phyloP scores from a whole-genome alignment of 2,329 filamentous ascomycete genomes.

The Tolypocladium ophioglossoides region DNA sequence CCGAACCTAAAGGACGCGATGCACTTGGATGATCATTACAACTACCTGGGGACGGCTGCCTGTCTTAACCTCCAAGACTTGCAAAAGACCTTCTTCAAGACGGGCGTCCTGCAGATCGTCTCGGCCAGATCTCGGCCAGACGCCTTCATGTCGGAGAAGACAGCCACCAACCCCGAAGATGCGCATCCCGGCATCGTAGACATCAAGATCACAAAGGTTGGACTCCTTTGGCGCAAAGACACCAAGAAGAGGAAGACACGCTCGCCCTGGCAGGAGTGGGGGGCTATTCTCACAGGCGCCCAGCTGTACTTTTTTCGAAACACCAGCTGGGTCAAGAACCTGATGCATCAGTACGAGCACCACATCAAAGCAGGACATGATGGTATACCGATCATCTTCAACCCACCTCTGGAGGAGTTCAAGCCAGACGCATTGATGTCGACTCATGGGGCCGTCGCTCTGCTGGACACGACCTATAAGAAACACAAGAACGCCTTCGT shows the following conservation, averaged over 20 bases:
- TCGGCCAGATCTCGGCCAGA: conserved; percentile 88
- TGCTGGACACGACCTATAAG: conserved; percentile 78
- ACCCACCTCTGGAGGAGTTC: conserved; percentile 80
- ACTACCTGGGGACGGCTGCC: conserved; percentile 68
- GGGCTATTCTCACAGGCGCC: conserved; percentile 89
- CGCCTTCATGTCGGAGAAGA: conserved; percentile 85
- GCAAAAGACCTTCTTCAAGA: conserved; percentile 82
- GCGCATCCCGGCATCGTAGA: conserved; percentile 90
- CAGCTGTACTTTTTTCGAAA: conserved; percentile 97
- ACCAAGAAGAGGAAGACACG: conserved; percentile 86
- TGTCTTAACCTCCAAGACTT: conserved; percentile 70
- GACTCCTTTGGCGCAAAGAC: conserved; percentile 89
- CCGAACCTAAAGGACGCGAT: conserved; percentile 89
- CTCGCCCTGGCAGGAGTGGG: conserved; percentile 99
- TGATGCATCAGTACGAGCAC: conserved; percentile 79
- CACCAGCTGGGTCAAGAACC: conserved; percentile 78
- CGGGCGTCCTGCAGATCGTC: conserved; percentile 87
- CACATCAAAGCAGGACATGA: conserved; percentile 71
- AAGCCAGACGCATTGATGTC: conserved; percentile 92
- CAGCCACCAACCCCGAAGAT: conserved; percentile 72
- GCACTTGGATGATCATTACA: conserved; percentile 84
- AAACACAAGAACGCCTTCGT: conserved; percentile 94
- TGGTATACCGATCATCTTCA: conserved; percentile 74
- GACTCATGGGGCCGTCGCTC: conserved; percentile 81
- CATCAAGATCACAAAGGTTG: conserved; percentile 95